Evolutionary conservation across 2,329 filamentous ascomycete genomes (phyloP).

Genomic region (Ophiocordyceps camponoti-saundersi): DNA sequence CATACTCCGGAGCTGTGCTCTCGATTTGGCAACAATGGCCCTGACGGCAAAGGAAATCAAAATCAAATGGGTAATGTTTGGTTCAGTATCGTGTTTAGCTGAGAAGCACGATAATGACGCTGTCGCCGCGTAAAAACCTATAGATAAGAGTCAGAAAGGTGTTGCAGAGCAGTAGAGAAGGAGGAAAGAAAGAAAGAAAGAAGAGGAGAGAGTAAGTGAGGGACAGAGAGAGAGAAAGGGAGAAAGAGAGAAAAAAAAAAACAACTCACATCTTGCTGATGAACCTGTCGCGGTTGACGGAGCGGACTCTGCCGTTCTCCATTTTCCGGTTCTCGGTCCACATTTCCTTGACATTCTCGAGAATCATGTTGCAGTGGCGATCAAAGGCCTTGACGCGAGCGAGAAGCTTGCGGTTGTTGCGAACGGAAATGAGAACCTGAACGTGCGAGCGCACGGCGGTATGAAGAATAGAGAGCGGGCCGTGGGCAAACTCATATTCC

Average conservation of each 20-base stretch:
- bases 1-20: constrained; percentile 9
- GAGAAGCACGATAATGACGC: constrained; percentile 71
- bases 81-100: constrained; percentile 29
- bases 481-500: constrained; percentile 37
- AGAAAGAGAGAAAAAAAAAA: not conserved
- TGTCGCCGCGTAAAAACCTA: constrained; percentile 75
- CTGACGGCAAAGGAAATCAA: constrained; percentile 1
- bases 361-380: constrained; percentile 96
- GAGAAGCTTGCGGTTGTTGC: constrained; percentile 95
- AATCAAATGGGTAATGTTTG: not conserved
- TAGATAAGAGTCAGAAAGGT: not conserved
- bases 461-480: constrained; percentile 73
- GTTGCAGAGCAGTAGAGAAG: too few species aligned
- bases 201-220: too few species aligned
- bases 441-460: constrained; percentile 89
- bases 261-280: constrained; percentile 79
- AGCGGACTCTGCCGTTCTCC: constrained; percentile 64
- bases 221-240: not conserved
- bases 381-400: constrained; percentile 98
- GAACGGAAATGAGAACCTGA: constrained; percentile 91
- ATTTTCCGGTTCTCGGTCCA: constrained; percentile 68
- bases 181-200: not conserved
- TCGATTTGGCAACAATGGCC: constrained; percentile 6
- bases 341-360: constrained; percentile 93
- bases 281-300: constrained; percentile 92